Evolutionary conservation across 331 rosid genomes (phyloP).

Genomic region (Acacia pycnantha): DNA sequence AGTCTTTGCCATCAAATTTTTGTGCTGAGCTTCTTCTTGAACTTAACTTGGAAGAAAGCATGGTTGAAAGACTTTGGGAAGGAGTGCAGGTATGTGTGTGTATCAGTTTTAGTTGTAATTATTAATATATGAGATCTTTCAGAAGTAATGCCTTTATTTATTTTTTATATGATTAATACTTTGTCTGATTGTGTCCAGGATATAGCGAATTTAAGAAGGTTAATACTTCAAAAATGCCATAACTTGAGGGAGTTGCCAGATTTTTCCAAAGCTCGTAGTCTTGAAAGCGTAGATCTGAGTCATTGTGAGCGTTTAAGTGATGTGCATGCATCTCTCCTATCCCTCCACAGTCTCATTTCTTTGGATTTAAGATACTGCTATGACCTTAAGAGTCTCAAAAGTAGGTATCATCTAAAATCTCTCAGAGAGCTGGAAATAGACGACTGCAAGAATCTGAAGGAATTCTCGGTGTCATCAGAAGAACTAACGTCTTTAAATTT

Average conservation of each 20-base stretch:
- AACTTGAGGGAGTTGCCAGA: background rate
- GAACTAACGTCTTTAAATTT: background rate
- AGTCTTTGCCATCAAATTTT: slow-evolving; percentile 30
- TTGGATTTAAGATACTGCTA: background rate
- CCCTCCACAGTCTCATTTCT: background rate
- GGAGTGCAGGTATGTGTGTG: too few relatives aligned
- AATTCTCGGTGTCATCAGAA: background rate
- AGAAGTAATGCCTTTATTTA: too few relatives aligned
- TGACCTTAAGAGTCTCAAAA: background rate
- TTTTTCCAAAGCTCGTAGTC: background rate
- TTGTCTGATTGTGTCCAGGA: background rate
- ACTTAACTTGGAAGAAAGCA: slow-evolving; percentile 5
- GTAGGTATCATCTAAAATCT: background rate
- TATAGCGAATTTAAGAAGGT: background rate
- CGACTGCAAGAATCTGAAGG: background rate
- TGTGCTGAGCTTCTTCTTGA: slow-evolving; percentile 29
- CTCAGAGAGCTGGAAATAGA: background rate
- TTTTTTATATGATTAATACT: too few relatives aligned
- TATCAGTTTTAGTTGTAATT: too few relatives aligned
- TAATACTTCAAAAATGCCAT: too few relatives aligned
- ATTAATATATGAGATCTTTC: too few relatives aligned
- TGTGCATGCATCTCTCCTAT: background rate
- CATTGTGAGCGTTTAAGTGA: background rate
- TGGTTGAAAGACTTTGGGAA: background rate
- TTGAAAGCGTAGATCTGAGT: background rate